A percentile compares a stretch with the other conserved stretches of the same genome.
phyloP scores from a whole-genome alignment of 371 early-diverging fungal species.

The Syncephalis fuscata region DNA sequence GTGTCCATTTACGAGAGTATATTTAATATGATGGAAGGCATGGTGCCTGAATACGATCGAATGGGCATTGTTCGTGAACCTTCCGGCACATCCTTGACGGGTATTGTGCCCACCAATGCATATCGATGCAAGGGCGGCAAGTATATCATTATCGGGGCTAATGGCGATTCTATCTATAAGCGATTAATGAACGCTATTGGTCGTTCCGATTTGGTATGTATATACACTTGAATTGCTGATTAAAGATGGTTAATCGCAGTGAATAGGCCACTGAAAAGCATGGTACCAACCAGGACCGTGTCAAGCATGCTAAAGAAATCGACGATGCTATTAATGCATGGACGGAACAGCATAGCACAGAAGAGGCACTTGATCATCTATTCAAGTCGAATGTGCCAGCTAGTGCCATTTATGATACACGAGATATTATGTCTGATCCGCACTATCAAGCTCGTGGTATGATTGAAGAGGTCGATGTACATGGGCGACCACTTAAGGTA shows the following conservation, averaged over 20 bases:
- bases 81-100: slow-evolving; percentile 32
- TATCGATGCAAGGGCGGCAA: slow-evolving; percentile 30
- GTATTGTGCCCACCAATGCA: slow-evolving; percentile 34
- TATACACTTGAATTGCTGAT: background rate
- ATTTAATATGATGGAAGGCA: slow-evolving; percentile 34
- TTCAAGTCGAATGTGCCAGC: slow-evolving; percentile 25
- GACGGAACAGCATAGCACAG: slow-evolving; percentile 18
- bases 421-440: slow-evolving; percentile 29
- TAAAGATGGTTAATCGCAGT: background rate
- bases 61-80: slow-evolving; percentile 26
- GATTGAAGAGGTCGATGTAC: slow-evolving; percentile 23
- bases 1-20: slow-evolving; percentile 34
- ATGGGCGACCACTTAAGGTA: slow-evolving; percentile 16
- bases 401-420: slow-evolving; percentile 32
- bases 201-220: slow-evolving; percentile 23
- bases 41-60: slow-evolving; percentile 31
- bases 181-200: slow-evolving; percentile 28
- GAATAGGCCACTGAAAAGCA: slow-evolving; percentile 19
- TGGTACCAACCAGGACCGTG: slow-evolving; percentile 24
- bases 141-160: slow-evolving; percentile 35
- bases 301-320: slow-evolving; percentile 19
- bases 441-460: slow-evolving; percentile 28
- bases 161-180: slow-evolving; percentile 34
- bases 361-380: slow-evolving; percentile 21
- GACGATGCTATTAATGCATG: slow-evolving; percentile 30